These are phyloP conservation scores for Cystobasidium pallidum DNA, from an alignment of 1,284 basidiomycete genomes.

Conservation along the genomic window DNA sequence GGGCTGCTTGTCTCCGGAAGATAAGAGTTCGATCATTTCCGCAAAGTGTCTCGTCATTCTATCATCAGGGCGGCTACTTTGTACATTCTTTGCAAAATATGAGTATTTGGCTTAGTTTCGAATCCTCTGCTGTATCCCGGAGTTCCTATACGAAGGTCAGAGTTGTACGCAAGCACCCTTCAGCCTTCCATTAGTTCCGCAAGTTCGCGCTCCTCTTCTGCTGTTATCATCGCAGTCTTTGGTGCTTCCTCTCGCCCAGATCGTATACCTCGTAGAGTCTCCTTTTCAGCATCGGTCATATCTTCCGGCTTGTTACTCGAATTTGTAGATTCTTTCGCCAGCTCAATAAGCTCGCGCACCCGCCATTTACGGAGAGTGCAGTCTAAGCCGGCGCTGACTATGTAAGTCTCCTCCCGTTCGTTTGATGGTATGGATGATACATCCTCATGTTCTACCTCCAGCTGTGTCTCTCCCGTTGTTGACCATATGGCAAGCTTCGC, in stretches of 20 bases:
- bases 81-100: neutral
- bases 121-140: too few relatives aligned
- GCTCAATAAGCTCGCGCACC: slow-evolving; percentile 43
- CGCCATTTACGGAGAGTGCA: slow-evolving; percentile 76
- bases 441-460: slow-evolving; percentile 50
- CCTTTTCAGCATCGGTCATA: slow-evolving; percentile 23
- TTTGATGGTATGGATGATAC: slow-evolving; percentile 49
- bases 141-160: neutral
- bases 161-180: neutral
- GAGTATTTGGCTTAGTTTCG: neutral
- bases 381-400: slow-evolving; percentile 80
- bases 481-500: slow-evolving; percentile 73
- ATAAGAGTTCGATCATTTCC: slow-evolving; percentile 32
- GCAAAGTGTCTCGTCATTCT: slow-evolving; percentile 23
- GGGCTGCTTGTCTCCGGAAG: neutral
- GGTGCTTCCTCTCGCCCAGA: slow-evolving; percentile 50
- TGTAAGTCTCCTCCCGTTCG: slow-evolving; percentile 68
- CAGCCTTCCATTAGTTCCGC: slow-evolving; percentile 42
- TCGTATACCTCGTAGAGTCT: slow-evolving; percentile 42
- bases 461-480: slow-evolving; percentile 60
- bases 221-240: slow-evolving; percentile 48
- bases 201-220: slow-evolving; percentile 45
- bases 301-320: slow-evolving; percentile 29
- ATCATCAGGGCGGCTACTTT: slow-evolving; percentile 6
- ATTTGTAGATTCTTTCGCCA: slow-evolving; percentile 20